A percentile compares a stretch with the other conserved stretches of the same genome.
Evolutionary conservation across 768 basidiomycete genomes (phyloP).

Genomic region (Lyophyllum decastes): DNA sequence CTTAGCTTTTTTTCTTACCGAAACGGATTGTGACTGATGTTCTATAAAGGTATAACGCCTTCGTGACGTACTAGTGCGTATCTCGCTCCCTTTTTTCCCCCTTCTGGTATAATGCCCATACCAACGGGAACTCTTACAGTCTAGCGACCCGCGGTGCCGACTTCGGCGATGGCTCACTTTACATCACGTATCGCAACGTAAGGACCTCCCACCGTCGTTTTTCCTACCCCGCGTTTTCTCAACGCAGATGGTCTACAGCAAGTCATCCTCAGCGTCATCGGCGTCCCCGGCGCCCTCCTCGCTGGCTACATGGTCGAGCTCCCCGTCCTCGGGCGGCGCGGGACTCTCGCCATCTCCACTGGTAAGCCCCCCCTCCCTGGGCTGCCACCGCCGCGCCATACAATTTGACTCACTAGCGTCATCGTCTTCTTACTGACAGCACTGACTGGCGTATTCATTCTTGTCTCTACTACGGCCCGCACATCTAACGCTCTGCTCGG

Average conservation of each 20-base stretch:
- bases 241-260: slow-evolving; percentile 39
- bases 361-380: slow-evolving; percentile 43
- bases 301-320: slow-evolving; percentile 73
- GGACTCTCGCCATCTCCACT: slow-evolving; percentile 65
- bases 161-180: slow-evolving; percentile 68
- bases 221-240: not conserved
- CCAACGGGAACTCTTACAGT: slow-evolving; percentile 30
- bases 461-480: slow-evolving; percentile 73
- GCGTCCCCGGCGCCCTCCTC: slow-evolving; percentile 71
- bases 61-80: slow-evolving; percentile 52
- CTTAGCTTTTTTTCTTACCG: slow-evolving; percentile 31
- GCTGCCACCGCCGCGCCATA: too few relatives aligned
- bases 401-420: too few relatives aligned
- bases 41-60: slow-evolving; percentile 49
- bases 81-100: slow-evolving; percentile 14
- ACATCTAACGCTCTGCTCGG: slow-evolving; percentile 68
- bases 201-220: slow-evolving; percentile 7
- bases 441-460: slow-evolving; percentile 75
- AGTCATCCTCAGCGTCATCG: slow-evolving; percentile 68
- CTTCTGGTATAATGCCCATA: not conserved
- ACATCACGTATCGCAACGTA: slow-evolving; percentile 77
- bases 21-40: not conserved
- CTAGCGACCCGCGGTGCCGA: slow-evolving; percentile 65
- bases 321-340: slow-evolving; percentile 63
- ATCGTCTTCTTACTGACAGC: slow-evolving; percentile 45